Evolutionary conservation across 495 filamentous ascomycete genomes (phyloP).

Genomic region (Podospora anserina): DNA sequence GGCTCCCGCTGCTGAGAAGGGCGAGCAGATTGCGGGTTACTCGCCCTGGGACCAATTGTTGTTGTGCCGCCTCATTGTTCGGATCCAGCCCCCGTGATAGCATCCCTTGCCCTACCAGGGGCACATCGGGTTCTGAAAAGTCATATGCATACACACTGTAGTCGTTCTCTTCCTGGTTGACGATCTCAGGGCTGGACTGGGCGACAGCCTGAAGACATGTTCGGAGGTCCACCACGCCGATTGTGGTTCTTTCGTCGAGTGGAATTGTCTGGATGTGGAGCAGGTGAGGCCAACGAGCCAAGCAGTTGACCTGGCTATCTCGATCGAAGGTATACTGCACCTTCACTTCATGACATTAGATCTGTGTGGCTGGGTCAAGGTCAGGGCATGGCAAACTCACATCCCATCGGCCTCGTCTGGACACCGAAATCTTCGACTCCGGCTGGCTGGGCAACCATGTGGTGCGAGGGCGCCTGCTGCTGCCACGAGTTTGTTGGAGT

Average conservation of each 20-base stretch:
- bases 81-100: slow-evolving; percentile 74
- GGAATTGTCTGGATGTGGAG: slow-evolving; percentile 75
- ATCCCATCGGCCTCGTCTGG: slow-evolving; percentile 50
- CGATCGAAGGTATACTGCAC: slow-evolving; percentile 96
- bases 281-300: slow-evolving; percentile 82
- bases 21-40: slow-evolving; percentile 81
- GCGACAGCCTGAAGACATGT: slow-evolving; percentile 86
- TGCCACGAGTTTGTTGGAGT: slow-evolving; percentile 29
- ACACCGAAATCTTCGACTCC: slow-evolving; percentile 45
- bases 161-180: slow-evolving; percentile 79
- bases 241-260: slow-evolving; percentile 66
- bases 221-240: slow-evolving; percentile 87
- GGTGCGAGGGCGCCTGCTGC: slow-evolving; percentile 29
- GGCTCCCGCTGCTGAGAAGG: slow-evolving; percentile 75
- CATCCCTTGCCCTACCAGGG: slow-evolving; percentile 94
- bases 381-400: slow-evolving; percentile 40
- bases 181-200: slow-evolving; percentile 75
- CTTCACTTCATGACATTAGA: slow-evolving; percentile 62
- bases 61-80: slow-evolving; percentile 45
- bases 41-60: slow-evolving; percentile 82
- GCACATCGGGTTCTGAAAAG: slow-evolving; percentile 89
- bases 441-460: slow-evolving; percentile 42
- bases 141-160: slow-evolving; percentile 97
- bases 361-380: slow-evolving; percentile 19
- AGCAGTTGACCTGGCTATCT: slow-evolving; percentile 81